Conservation (phyloP, 805 yeast species). For the Kluyveromyces nonfermentans region DNA sequence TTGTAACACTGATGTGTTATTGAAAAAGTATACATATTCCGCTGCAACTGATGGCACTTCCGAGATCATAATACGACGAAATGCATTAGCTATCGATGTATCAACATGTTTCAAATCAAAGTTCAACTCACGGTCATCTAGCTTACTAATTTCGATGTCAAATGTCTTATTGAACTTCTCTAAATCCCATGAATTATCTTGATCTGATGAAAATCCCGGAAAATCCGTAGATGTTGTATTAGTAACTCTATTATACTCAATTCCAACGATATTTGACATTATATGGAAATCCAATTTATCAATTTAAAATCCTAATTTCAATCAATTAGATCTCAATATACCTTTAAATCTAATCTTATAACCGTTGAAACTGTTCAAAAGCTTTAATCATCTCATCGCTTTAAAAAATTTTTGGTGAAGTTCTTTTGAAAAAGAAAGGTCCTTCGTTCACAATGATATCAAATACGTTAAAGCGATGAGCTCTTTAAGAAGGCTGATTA, state of each 20-base stretch:
- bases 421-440: neutral
- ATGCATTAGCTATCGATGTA: slow-evolving; percentile 91
- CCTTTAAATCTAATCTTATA: too few relatives aligned
- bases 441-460: neutral
- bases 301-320: neutral
- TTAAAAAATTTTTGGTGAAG: slow-evolving; percentile 2
- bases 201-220: slow-evolving; percentile 64
- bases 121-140: slow-evolving; percentile 63
- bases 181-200: slow-evolving; percentile 72
- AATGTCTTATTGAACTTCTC: slow-evolving; percentile 65
- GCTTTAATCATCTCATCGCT: slow-evolving; percentile 7
- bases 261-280: slow-evolving; percentile 58
- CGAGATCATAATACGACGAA: slow-evolving; percentile 92
- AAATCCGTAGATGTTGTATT: slow-evolving; percentile 85
- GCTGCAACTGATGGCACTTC: slow-evolving; percentile 96
- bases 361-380: too few relatives aligned
- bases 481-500: neutral
- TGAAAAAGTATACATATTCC: slow-evolving; percentile 81
- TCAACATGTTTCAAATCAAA: slow-evolving; percentile 83
- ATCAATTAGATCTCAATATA: neutral
- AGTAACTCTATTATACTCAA: slow-evolving; percentile 85
- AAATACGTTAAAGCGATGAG: neutral
- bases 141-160: slow-evolving; percentile 55
- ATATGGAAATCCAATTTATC: neutral
- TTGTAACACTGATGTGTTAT: slow-evolving; percentile 93